Percentiles rank a stretch among this genome's conserved stretches.
Conservation (phyloP, 75 land plant genomes). For the Pinus albicaulis region DNA sequence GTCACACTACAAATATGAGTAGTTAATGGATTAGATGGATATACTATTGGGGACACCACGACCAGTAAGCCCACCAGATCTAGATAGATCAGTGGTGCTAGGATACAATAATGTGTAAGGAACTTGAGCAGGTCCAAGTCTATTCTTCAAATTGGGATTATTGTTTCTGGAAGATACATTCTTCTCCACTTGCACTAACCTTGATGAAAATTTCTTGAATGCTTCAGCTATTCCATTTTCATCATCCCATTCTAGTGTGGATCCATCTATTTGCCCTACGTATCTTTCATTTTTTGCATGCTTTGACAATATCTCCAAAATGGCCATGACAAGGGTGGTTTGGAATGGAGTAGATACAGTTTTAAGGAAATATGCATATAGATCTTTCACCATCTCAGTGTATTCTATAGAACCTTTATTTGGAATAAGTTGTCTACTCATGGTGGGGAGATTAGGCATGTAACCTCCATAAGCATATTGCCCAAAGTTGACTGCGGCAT, state of each 20-base stretch:
- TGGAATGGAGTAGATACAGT: constrained; percentile 44
- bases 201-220: background rate
- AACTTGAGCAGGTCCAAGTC: constrained; percentile 52
- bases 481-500: constrained; percentile 53
- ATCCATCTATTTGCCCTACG: constrained; percentile 34
- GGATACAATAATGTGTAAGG: constrained; percentile 68
- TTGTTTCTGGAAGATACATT: background rate
- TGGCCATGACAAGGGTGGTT: constrained; percentile 32
- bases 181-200: background rate
- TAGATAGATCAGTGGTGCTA: constrained; percentile 20
- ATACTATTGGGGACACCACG: constrained; percentile 80
- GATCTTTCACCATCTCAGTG: constrained; percentile 43
- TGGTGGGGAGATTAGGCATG: constrained; percentile 55
- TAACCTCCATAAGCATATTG: constrained; percentile 63
- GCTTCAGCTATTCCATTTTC: background rate
- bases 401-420: constrained; percentile 52
- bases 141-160: constrained; percentile 28
- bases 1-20: too few relatives aligned
- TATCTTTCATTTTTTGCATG: constrained; percentile 68
- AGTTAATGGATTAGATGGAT: constrained; percentile 1
- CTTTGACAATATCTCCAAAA: constrained; percentile 55
- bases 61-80: constrained; percentile 60
- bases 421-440: constrained; percentile 70
- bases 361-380: constrained; percentile 48
- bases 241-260: constrained; percentile 22